Conservation (phyloP, 495 filamentous ascomycete species). For the Penicillium salamii region DNA sequence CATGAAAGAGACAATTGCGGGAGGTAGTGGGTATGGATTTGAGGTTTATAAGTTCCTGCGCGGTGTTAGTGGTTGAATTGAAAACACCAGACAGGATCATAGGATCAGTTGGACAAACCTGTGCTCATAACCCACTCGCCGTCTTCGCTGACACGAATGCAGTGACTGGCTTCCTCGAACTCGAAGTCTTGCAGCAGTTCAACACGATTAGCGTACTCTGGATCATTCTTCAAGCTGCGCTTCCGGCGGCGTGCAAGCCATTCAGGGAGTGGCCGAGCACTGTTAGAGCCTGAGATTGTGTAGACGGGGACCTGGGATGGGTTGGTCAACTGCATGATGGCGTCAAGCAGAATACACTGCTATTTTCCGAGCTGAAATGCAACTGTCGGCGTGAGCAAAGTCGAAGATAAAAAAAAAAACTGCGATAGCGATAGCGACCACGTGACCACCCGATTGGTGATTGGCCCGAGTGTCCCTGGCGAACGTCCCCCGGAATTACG, state of each 20-base stretch:
- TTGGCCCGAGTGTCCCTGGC: conserved; percentile 25
- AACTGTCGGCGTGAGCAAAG: conserved; percentile 16
- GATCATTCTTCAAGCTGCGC: conserved; percentile 88
- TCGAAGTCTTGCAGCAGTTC: conserved; percentile 97
- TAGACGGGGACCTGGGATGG: conserved; percentile 90
- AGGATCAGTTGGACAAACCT: conserved; percentile 50
- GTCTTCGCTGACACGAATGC: conserved; percentile 89
- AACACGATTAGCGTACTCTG: conserved; percentile 88
- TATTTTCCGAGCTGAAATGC: not conserved
- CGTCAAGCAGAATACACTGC: conserved; percentile 10
- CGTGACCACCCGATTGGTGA: conserved; percentile 26
- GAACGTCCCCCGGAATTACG: conserved; percentile 30
- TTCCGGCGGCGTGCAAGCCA: conserved; percentile 91
- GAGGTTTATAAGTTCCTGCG: conserved; percentile 84
- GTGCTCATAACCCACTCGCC: conserved; percentile 98
- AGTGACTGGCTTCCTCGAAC: conserved; percentile 96
- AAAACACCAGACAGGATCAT: not conserved
- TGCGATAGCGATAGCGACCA: conserved; percentile 42
- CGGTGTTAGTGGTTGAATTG: not conserved
- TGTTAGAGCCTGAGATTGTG: conserved; percentile 89
- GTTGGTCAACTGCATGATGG: conserved; percentile 79
- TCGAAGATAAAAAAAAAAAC: conserved; percentile 49
- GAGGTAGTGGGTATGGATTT: conserved; percentile 93
- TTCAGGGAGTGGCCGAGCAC: conserved; percentile 87
- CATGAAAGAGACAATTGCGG: conserved; percentile 91